Evolutionary conservation across 331 rosid species (phyloP).

Genomic region (Pyrus hybrid): DNA sequence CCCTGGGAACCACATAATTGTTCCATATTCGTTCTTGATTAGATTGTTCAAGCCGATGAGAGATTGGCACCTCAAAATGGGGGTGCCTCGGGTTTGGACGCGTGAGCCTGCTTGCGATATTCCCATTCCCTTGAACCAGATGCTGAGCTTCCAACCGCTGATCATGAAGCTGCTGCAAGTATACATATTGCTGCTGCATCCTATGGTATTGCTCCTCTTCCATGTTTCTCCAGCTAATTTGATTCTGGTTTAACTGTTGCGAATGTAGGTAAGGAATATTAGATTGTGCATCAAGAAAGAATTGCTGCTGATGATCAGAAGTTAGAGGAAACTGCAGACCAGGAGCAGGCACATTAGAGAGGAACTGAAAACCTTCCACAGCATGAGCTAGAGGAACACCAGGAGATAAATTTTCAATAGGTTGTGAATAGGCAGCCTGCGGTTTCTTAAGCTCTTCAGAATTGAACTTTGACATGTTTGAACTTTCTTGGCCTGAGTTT

Average conservation of each 20-base stretch:
- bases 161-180: conserved; percentile 29
- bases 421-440: conserved; percentile 13
- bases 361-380: conserved; percentile 18
- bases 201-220: conserved; percentile 25
- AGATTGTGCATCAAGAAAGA: conserved; percentile 19
- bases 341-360: conserved; percentile 23
- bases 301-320: conserved; percentile 32
- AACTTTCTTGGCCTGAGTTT: conserved; percentile 23
- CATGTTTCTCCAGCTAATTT: conserved; percentile 29
- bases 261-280: conserved; percentile 17
- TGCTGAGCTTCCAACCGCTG: conserved; percentile 29
- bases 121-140: conserved; percentile 27
- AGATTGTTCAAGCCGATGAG: conserved; percentile 25
- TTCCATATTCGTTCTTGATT: conserved; percentile 23
- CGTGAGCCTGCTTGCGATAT: conserved; percentile 5
- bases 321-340: conserved; percentile 32
- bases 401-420: conserved; percentile 14
- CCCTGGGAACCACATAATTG: conserved; percentile 14
- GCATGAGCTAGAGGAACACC: conserved; percentile 17
- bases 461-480: conserved; percentile 14
- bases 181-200: conserved; percentile 21
- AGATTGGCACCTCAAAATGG: conserved; percentile 27
- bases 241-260: conserved; percentile 26
- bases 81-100: conserved; percentile 19
- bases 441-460: conserved; percentile 23